Percentiles rank a stretch among this genome's conserved stretches.
These are phyloP conservation scores for Aspergillus haitiensis DNA, from an alignment of 495 filamentous ascomycete genomes.

Conservation along the genomic window DNA sequence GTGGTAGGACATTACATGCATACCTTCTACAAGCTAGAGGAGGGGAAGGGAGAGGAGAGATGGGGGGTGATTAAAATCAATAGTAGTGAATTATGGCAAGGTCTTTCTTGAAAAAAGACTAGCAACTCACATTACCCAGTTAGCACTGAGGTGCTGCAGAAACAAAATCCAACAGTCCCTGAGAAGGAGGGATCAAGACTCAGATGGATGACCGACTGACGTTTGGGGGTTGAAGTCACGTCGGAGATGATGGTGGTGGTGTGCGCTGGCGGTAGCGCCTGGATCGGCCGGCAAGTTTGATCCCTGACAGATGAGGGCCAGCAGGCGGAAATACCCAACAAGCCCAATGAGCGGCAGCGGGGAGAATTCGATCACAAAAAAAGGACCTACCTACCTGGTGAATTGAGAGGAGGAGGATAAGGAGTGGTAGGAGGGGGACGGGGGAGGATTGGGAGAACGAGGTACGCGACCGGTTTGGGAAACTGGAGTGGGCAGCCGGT, in stretches of 20 bases:
- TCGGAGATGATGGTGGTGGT: conserved; percentile 24
- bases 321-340: conserved; percentile 31
- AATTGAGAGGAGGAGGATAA: conserved; percentile 13
- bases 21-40: conserved; percentile 30
- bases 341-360: conserved; percentile 28
- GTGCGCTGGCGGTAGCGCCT: conserved; percentile 30
- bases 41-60: conserved; percentile 26
- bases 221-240: conserved; percentile 17
- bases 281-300: conserved; percentile 33
- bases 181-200: conserved; percentile 14
- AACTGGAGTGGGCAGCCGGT: conserved; percentile 10
- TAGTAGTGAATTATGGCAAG: background rate
- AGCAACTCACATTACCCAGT: conserved; percentile 7
- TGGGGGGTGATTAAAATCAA: no score
- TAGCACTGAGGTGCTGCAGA: conserved; percentile 19
- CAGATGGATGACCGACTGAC: conserved; percentile 13
- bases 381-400: background rate
- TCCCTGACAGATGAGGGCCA: conserved; percentile 24
- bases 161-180: conserved; percentile 24
- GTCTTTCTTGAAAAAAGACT: conserved; percentile 5
- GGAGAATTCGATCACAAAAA: conserved; percentile 19
- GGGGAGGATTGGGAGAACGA: conserved; percentile 5
- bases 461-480: conserved; percentile 14
- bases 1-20: background rate
- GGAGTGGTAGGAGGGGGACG: conserved; percentile 2